These are phyloP conservation scores for Colletotrichum sp. DNA, from an alignment of 2,329 filamentous ascomycete species.

Conservation along the genomic window DNA sequence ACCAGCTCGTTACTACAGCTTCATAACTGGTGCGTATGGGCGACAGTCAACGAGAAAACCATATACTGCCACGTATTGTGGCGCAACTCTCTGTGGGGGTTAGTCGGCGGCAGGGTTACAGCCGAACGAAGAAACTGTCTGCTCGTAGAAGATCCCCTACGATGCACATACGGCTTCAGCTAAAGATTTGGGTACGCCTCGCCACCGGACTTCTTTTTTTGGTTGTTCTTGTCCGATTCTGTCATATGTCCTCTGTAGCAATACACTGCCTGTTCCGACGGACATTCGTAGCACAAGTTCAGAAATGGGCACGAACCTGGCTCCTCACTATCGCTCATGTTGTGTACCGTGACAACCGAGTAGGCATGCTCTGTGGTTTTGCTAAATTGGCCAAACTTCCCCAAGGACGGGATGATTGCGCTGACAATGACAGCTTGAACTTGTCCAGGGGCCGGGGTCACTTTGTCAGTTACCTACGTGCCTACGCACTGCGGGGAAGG, in stretches of 20 bases:
- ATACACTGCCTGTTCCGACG: not conserved
- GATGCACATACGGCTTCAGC: not conserved
- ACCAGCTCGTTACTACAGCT: not conserved
- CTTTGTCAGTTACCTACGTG: not conserved
- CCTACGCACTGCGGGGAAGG: not conserved
- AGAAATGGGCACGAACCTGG: not conserved
- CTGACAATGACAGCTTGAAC: not conserved
- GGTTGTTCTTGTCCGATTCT: too few species aligned
- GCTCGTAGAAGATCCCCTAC: not conserved
- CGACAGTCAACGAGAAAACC: not conserved
- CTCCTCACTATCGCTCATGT: not conserved
- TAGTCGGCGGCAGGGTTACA: not conserved
- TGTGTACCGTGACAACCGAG: not conserved
- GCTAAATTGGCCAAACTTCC: not conserved
- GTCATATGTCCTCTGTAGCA: too few species aligned
- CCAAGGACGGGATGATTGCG: not conserved
- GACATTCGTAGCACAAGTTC: not conserved
- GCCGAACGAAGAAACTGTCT: not conserved
- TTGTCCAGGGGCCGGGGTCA: not conserved
- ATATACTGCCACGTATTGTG: not conserved
- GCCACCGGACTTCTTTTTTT: too few species aligned
- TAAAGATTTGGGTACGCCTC: not conserved
- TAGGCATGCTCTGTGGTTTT: not conserved
- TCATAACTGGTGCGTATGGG: not conserved
- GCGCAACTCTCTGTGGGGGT: not conserved